Evolutionary conservation across 306 rosid genomes (phyloP).

Genomic region (Dicorynia guianensis): DNA sequence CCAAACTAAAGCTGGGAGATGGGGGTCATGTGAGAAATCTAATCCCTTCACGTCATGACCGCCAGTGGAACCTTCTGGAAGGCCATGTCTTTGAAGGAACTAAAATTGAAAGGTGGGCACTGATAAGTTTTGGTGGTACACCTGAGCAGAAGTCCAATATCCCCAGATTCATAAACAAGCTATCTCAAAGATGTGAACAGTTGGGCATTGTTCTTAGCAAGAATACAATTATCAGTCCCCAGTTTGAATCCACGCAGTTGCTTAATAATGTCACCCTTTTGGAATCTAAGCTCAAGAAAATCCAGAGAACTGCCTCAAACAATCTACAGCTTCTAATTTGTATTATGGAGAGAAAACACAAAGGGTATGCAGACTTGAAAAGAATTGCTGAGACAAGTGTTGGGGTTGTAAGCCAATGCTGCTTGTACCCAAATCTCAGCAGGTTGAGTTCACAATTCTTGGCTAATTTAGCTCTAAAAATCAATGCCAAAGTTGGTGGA

Average conservation of each 20-base stretch:
- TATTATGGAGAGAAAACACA: constrained; percentile 93
- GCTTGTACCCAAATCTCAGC: constrained; percentile 83
- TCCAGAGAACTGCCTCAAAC: constrained; percentile 73
- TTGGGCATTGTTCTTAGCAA: constrained; percentile 86
- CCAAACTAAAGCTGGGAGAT: constrained; percentile 91
- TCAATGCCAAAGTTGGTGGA: constrained; percentile 97
- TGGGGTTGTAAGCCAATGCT: constrained; percentile 91
- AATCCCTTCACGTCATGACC: constrained; percentile 82
- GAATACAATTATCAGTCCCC: constrained; percentile 73
- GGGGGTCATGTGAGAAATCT: constrained; percentile 85
- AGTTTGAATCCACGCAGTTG: constrained; percentile 79
- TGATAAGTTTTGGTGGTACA: constrained; percentile 89
- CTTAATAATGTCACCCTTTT: constrained; percentile 81
- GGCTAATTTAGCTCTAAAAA: constrained; percentile 94
- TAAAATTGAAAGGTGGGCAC: constrained; percentile 85
- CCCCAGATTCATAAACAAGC: constrained; percentile 77
- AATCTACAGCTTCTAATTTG: constrained; percentile 90
- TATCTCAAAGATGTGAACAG: constrained; percentile 84
- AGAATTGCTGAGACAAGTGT: constrained; percentile 92
- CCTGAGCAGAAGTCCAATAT: constrained; percentile 77
- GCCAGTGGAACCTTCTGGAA: constrained; percentile 91
- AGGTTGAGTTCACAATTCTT: constrained; percentile 84
- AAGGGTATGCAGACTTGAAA: constrained; percentile 90
- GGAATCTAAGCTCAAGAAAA: constrained; percentile 84
- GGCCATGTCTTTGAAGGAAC: constrained; percentile 93